phyloP scores from a whole-genome alignment of 2,329 filamentous ascomycete genomes.

The Fonsecaea monophora region DNA sequence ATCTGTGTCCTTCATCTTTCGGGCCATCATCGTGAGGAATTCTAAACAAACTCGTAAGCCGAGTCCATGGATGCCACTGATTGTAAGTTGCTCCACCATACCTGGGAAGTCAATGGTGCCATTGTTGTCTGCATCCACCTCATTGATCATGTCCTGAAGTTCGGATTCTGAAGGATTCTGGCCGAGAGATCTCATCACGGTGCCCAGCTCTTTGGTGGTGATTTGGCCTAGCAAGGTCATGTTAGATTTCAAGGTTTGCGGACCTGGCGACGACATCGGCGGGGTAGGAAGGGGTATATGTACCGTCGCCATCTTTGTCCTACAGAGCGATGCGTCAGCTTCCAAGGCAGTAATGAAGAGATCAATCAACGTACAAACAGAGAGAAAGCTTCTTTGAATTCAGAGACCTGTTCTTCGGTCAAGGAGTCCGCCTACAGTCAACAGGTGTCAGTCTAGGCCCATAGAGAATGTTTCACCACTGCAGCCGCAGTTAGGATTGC shows the following conservation, averaged over 20 bases:
- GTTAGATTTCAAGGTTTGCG: background rate
- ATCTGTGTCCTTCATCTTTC: conserved; percentile 93
- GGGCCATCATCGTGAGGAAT: conserved; percentile 91
- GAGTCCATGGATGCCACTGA: background rate
- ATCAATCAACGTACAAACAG: conserved; percentile 83
- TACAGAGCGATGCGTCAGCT: conserved; percentile 50
- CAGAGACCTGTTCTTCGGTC: conserved; percentile 99
- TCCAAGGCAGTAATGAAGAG: background rate
- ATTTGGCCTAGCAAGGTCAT: conserved; percentile 72
- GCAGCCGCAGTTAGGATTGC: conserved; percentile 18
- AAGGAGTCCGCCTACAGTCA: conserved; percentile 84
- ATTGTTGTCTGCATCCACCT: conserved; percentile 91
- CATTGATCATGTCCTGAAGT: conserved; percentile 93
- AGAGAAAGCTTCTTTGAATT: conserved; percentile 99
- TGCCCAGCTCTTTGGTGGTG: conserved; percentile 88
- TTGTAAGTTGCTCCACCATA: conserved; percentile 53
- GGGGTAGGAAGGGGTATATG: conserved; percentile 52
- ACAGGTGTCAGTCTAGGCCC: conserved; percentile 21
- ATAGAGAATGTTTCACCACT: conserved; percentile 25
- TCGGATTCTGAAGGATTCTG: conserved; percentile 91
- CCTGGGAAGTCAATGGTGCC: conserved; percentile 91
- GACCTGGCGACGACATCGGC: conserved; percentile 5
- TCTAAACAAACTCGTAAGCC: conserved; percentile 58
- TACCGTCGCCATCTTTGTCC: conserved; percentile 92
- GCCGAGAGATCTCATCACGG: conserved; percentile 87